Evolutionary conservation across 108 stramenopile genomes (phyloP).

Genomic region (Phaeodactylum tricornutum): DNA sequence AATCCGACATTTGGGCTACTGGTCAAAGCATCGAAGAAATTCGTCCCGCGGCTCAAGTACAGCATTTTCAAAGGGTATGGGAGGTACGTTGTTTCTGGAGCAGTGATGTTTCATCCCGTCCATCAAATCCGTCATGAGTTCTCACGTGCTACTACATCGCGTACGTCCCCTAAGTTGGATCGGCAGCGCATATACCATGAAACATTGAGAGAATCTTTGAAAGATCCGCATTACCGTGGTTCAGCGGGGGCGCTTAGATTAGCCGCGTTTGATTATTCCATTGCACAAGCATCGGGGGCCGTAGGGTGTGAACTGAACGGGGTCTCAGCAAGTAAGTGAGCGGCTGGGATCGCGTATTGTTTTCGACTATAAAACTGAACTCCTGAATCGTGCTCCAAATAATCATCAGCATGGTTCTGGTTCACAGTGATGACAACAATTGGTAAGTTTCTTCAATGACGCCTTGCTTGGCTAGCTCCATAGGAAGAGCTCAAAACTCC

Average conservation of each 20-base stretch:
- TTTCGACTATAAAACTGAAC: too few species aligned
- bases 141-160: too few species aligned
- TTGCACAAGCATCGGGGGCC: not conserved
- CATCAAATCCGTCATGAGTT: too few species aligned
- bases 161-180: too few species aligned
- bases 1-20: not conserved
- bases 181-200: too few species aligned
- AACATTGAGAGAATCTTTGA: too few species aligned
- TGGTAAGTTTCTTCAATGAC: not conserved
- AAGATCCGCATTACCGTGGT: too few species aligned
- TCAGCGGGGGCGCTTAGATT: not conserved
- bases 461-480: too few species aligned
- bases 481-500: too few species aligned
- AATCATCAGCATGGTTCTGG: constrained; percentile 4
- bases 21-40: not conserved
- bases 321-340: not conserved
- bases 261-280: not conserved
- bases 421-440: constrained; percentile 1
- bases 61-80: not conserved
- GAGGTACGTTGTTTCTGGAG: not conserved
- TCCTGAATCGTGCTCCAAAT: too few species aligned
- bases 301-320: not conserved
- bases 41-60: not conserved
- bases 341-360: too few species aligned
- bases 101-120: too few species aligned